Percentiles rank a stretch among this genome's conserved stretches.
These are phyloP conservation scores for Eucalyptus microcorys DNA, from an alignment of 345 rosid species.

Conservation along the genomic window DNA sequence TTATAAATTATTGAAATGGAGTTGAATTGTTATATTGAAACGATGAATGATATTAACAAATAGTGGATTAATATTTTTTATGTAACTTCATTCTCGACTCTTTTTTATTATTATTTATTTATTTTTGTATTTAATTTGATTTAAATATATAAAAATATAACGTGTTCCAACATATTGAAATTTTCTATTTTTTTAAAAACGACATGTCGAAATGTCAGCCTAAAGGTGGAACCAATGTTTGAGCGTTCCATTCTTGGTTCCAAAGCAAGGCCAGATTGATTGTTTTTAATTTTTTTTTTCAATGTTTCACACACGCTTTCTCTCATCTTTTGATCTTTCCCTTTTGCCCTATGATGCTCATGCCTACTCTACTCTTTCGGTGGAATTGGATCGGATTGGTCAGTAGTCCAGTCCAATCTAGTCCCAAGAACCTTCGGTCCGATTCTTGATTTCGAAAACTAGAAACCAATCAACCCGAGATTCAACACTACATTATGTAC, in stretches of 20 bases:
- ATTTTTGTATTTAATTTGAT: no score
- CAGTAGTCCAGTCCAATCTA: background rate
- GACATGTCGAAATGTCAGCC: rapidly evolving
- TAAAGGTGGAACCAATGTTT: background rate
- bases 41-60: no score
- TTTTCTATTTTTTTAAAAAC: rapidly evolving
- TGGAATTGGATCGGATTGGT: background rate
- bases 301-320: background rate
- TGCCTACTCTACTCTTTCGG: no score
- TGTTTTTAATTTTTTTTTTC: background rate
- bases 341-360: no score
- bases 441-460: background rate
- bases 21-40: no score
- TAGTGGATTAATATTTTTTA: no score
- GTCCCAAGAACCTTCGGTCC: rapidly evolving
- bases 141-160: no score
- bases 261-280: rapidly evolving
- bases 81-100: no score
- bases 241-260: no score
- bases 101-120: no score
- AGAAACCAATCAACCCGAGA: background rate
- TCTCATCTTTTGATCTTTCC: no score
- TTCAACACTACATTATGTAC: background rate
- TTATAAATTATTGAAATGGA: no score
- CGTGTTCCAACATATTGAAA: rapidly evolving